Evolutionary conservation across 257 asterid species (phyloP), one percentile per base, ranked within the genome.

Genomic region (Scutellaria minor): DNA sequence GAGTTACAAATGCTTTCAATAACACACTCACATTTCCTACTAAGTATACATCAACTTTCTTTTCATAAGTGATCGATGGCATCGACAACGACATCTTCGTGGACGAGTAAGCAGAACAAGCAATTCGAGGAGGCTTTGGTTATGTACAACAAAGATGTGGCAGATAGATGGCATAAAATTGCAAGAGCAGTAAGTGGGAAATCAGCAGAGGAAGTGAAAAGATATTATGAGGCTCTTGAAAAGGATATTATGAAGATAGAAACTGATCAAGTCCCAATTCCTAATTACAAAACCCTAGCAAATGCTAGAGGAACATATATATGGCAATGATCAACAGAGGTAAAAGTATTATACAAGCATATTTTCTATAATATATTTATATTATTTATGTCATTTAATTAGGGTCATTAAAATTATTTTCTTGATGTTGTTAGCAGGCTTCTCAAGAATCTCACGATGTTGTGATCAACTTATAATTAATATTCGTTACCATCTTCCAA

Each of bases 31-130:
- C 54, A 14, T 20, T 14, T 7, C 15, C 15, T 9, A 18, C 3
- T 9, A 3, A 24, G 2, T 24, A 5, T 22, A 2, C 7, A 35
- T 18, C 14, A 20, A 37, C 52, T 55, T 4, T 6, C 65, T 56
- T 24, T 56, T 42, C 31, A 15, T 27, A 9, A 6, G 14, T 52
- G 3, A 2, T 14, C 4, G 41, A 59, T 71, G 76, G 78, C 79
- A 14, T 66, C 76, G 4, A 66, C 80, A 9, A 52, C 60, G 69
- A 4, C 83, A 0, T 69, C 83, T 1, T 60, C 79, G 11, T 83
- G 87, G 85, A 80, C 83, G 3, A 5, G 52, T 0, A 60, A 64
- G 73, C 83, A 83, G 68, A 83, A 83, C 83, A 77, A 83, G 72
- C 79, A 73, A 4, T 83, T 80, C 55, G 87, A 83, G 63, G 73